Evolutionary conservation across 2,329 filamentous ascomycete species (phyloP), one percentile per base, ranked within the genome.

Genomic region (Dactylellina leptospora): DNA sequence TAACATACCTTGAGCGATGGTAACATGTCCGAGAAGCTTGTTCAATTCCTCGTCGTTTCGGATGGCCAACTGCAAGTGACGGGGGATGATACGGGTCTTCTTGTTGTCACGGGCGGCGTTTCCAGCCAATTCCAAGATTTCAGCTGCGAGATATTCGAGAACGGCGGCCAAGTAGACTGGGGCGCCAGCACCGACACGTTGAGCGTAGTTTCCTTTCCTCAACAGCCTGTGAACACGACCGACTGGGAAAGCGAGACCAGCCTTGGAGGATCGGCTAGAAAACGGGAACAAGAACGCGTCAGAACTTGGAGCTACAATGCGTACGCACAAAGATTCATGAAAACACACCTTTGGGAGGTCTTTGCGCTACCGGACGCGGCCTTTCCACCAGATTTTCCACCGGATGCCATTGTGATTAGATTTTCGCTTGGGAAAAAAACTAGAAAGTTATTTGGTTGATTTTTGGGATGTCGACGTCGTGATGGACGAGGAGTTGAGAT

Each of bases 81-180:
- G 92, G 76, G 95, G 95, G 74, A 97, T 99, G 85, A 99, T 99
- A 90, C 95, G 93, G 76, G 93, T 99, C 90, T 97, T 97, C 91
- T 99, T 99, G 89, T 97, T 97, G 85, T 99, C 95, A 79, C 95
- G 93, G 75, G 95, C 95, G 79, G 95, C 95, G 83, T 99, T 99
- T 79, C 95, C 95, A 82, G 95, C 95, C 84, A 99, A 85, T 85
- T 99, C 95, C 80, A 99, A 92, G 78, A 99, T 97, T 86, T 99
- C 95, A 77, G 95, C 95, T 78, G 95, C 93, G 72, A 99, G 90
- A 82, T 99, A 99, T 85, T 99, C 95, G 53, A 99, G 92, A 62
- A 99, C 95, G 63, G 93, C 93, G 76, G 93, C 93, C 76, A 97
- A 90, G 82, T 97, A 97, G 80, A 97, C 93, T 76, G 93, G 93